Percentiles rank a stretch among this genome's conserved stretches.
Conservation (phyloP, 192 early-diverging fungal species). For the Phlyctochytrium bullatum region DNA sequence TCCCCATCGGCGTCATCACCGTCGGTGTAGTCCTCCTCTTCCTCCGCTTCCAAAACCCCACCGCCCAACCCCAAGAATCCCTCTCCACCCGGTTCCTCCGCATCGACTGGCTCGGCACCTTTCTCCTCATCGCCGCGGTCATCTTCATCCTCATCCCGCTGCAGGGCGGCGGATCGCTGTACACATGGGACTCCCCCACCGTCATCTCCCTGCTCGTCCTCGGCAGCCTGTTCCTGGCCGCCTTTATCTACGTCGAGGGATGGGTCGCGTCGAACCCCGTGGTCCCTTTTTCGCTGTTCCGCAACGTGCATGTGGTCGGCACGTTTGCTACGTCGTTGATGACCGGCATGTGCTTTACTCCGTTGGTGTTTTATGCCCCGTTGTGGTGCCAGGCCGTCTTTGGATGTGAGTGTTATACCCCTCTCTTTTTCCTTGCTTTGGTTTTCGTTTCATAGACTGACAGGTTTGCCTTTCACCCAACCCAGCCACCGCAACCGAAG, state of each 20-base stretch:
- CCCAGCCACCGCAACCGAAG: too few relatives aligned
- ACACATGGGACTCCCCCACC: slow-evolving; percentile 13
- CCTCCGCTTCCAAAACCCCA: slow-evolving; percentile 49
- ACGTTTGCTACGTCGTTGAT: too few relatives aligned
- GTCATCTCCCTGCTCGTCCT: too few relatives aligned
- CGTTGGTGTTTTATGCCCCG: too few relatives aligned
- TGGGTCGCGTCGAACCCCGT: slow-evolving; percentile 60
- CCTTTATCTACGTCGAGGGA: slow-evolving; percentile 63
- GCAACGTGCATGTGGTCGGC: too few relatives aligned
- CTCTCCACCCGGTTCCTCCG: slow-evolving; percentile 21
- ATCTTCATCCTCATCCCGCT: slow-evolving; percentile 24
- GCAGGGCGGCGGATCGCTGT: slow-evolving; percentile 17
- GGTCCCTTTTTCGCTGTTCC: slow-evolving; percentile 57
- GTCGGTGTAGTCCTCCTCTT: slow-evolving; percentile 51
- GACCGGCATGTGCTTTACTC: too few relatives aligned
- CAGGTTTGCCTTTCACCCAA: too few relatives aligned
- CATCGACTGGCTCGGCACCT: slow-evolving; percentile 49
- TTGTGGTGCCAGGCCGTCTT: too few relatives aligned
- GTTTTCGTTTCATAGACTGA: slow-evolving; percentile 22
- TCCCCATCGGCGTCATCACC: slow-evolving; percentile 70
- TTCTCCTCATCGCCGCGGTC: slow-evolving; percentile 20
- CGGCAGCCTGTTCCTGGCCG: slow-evolving; percentile 46
- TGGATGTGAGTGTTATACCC: slow-evolving; percentile 26
- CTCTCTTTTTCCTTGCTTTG: slow-evolving; percentile 51
- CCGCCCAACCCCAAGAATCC: slow-evolving; percentile 27